A percentile compares a stretch with the other conserved stretches of the same genome.
Conservation (phyloP, 2,329 filamentous ascomycete species). For the Xylariaceae sp. region DNA sequence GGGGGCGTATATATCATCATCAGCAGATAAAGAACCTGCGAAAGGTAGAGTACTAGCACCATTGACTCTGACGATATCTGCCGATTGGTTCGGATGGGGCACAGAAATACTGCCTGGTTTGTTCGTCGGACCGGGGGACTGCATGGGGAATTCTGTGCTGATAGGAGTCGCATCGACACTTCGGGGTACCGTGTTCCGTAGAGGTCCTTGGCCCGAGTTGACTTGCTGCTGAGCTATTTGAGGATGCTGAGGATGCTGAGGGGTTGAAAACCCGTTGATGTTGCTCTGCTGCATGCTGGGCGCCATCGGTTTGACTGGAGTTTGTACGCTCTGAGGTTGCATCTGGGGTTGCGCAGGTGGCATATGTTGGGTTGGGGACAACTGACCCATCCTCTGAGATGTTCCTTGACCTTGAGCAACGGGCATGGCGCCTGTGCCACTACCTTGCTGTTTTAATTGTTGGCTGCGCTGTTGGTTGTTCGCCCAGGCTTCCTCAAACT, state of each 20-base stretch:
- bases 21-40: constrained; percentile 46
- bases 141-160: constrained; percentile 50
- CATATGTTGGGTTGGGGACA: constrained; percentile 49
- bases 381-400: constrained; percentile 52
- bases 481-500: constrained; percentile 76
- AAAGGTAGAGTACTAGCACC: constrained; percentile 37
- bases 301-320: constrained; percentile 52
- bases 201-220: constrained; percentile 51
- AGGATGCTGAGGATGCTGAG: constrained; percentile 48
- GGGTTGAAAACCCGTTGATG: constrained; percentile 57
- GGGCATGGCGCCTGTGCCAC: constrained; percentile 45
- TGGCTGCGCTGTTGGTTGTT: constrained; percentile 61
- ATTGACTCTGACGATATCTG: constrained; percentile 36
- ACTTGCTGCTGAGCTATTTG: constrained; percentile 52
- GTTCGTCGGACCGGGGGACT: constrained; percentile 50
- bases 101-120: constrained; percentile 51
- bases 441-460: constrained; percentile 55
- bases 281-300: constrained; percentile 54
- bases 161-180: constrained; percentile 53
- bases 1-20: constrained; percentile 61
- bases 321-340: constrained; percentile 48
- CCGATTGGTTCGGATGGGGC: constrained; percentile 44
- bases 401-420: constrained; percentile 42
- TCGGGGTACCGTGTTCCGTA: constrained; percentile 58
- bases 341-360: constrained; percentile 50